A percentile compares a stretch with the other conserved stretches of the same genome.
These are phyloP conservation scores for Moesziomyces parantarcticus DNA, from an alignment of 1,284 basidiomycete species.

Conservation along the genomic window DNA sequence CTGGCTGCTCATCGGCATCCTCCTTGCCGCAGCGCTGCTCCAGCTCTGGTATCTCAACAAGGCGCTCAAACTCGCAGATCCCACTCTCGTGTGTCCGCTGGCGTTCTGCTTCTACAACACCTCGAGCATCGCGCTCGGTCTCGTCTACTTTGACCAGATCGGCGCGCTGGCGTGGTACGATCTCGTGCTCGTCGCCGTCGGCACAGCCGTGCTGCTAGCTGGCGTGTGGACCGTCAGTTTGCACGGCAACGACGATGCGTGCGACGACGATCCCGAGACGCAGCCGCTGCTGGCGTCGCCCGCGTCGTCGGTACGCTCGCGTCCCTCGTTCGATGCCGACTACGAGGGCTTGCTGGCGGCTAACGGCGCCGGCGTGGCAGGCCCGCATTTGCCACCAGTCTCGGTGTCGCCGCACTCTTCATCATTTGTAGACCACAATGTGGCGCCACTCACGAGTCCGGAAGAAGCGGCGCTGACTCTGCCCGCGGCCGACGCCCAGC, in stretches of 20 bases:
- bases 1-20: conserved; percentile 79
- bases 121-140: conserved; percentile 73
- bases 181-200: conserved; percentile 79
- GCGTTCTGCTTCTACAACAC: conserved; percentile 97
- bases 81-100: conserved; percentile 89
- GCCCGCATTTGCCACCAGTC: conserved; percentile 53
- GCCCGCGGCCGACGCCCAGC: conserved; percentile 8
- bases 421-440: conserved; percentile 26
- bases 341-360: conserved; percentile 32
- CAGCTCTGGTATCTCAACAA: conserved; percentile 91
- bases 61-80: conserved; percentile 77
- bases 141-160: conserved; percentile 92
- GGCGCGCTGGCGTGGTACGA: conserved; percentile 77
- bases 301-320: conserved; percentile 6
- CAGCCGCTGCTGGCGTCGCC: conserved; percentile 22
- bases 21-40: conserved; percentile 78
- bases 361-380: conserved; percentile 50
- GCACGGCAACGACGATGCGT: conserved; percentile 39
- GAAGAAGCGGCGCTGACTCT: conserved; percentile 28
- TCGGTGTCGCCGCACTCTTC: conserved; percentile 26
- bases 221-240: conserved; percentile 87
- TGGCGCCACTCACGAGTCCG: conserved; percentile 20
- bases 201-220: conserved; percentile 81
- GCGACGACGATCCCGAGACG: conserved; percentile 20
- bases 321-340: conserved; percentile 13